Percentiles rank a stretch among this genome's conserved stretches.
Evolutionary conservation across 345 rosid species (phyloP).

Genomic region (Streptanthus diversifolius): DNA sequence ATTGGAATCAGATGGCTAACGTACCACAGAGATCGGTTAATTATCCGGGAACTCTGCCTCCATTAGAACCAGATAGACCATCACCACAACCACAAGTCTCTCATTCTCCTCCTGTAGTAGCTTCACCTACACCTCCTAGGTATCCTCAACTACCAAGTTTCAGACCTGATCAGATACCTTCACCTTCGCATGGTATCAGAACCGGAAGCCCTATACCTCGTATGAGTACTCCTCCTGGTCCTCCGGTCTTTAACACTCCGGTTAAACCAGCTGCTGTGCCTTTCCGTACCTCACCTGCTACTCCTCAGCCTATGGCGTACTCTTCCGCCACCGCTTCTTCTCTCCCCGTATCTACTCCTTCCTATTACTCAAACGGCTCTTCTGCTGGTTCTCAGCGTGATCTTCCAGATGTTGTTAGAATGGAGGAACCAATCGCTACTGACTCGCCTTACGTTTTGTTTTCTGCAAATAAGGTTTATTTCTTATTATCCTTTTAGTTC

Average conservation of each 20-base stretch:
- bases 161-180: slow-evolving; percentile 56
- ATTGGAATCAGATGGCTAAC: slow-evolving; percentile 58
- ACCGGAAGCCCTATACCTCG: slow-evolving; percentile 70
- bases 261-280: slow-evolving; percentile 95
- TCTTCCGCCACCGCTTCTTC: slow-evolving; percentile 57
- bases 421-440: slow-evolving; percentile 48
- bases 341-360: slow-evolving; percentile 78
- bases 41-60: slow-evolving; percentile 39
- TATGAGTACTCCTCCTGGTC: slow-evolving; percentile 90
- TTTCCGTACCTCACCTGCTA: slow-evolving; percentile 80
- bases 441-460: slow-evolving; percentile 66
- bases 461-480: slow-evolving; percentile 73
- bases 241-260: slow-evolving; percentile 84
- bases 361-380: slow-evolving; percentile 68
- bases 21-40: slow-evolving; percentile 48
- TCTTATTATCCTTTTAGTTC: slow-evolving; percentile 3
- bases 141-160: slow-evolving; percentile 50
- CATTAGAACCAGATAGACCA: slow-evolving; percentile 44
- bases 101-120: slow-evolving; percentile 45
- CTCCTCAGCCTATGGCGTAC: slow-evolving; percentile 87
- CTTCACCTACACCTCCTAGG: slow-evolving; percentile 52
- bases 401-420: slow-evolving; percentile 43
- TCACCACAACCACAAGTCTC: slow-evolving; percentile 36
- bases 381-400: slow-evolving; percentile 51
- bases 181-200: slow-evolving; percentile 65